Base-by-base conservation (phyloP, 2,329 filamentous ascomycete species). In the Botrytis squamosa region DNA sequence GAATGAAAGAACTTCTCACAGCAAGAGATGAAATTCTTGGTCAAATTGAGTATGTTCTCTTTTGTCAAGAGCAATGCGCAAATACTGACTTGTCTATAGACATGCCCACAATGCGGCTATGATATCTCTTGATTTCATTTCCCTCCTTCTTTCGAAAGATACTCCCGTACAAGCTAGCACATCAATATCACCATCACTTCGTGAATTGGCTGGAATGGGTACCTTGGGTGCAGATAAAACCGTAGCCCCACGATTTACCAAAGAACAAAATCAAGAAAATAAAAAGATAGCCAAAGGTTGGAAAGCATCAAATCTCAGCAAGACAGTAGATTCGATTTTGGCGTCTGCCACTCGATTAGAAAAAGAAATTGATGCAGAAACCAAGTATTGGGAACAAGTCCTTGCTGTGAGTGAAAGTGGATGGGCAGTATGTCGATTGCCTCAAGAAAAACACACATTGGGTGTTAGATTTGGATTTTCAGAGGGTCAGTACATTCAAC, bases 401-500 rank as follows among this genome's bases (percentile, higher is more conserved):
- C 84, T 97, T 65, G 89, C 90, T 16, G 90, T 98, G 63, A 94
- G 92, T 76, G 89, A 94, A 77, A 91, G 90, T 72, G 94, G 95
- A 7, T 99, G 96, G 95, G 91, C 92, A 33, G 85, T 98, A 29
- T 95, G 92, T 77, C 88, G 92, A 67, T 85, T 96, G 59, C 93
- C 94, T 0, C 86, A 90, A 10, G 91, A 95, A 77, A 86, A 87
- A 68, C 89, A 93, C 77, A 91, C 90, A 0, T 86, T 98, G 68
- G 94, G 92, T 33, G 95, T 98, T 52, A 90, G 93, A 76, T 98
- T 95, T 82, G 96, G 95, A 12, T 97, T 97, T 80, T 87, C 92
- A 20, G 95, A 98, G 73, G 76, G 83, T 77, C 68, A 49, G 62
- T 69, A 18, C 8, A 20, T 8, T 16, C 22, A n/a, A 70, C 69